These are phyloP conservation scores for Anthoceros angustus DNA, from an alignment of 225 moss, liverwort and hornwort species.

Conservation along the genomic window DNA sequence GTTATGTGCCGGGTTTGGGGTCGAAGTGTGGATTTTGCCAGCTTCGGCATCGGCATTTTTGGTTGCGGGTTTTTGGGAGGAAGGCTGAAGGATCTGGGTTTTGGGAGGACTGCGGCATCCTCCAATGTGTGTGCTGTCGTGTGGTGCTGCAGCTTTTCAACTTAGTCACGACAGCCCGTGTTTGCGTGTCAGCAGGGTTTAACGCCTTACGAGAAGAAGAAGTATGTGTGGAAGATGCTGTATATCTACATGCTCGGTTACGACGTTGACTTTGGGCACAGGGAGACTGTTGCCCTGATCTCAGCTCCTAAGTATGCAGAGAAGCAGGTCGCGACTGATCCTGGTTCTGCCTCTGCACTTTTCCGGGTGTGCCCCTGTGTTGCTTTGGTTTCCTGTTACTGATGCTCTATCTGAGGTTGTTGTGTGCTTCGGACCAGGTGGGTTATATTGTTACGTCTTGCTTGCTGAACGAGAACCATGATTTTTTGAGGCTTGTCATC, in stretches of 20 bases:
- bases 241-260: conserved; percentile 99
- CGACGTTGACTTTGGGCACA: conserved; percentile 97
- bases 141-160: neutral
- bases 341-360: neutral
- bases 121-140: neutral
- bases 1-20: conserved; percentile 13
- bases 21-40: neutral
- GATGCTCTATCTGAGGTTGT: neutral
- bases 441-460: conserved; percentile 97
- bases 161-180: conserved; percentile 3
- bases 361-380: conserved; percentile 3
- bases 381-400: conserved; percentile 10
- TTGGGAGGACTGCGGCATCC: neutral
- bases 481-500: conserved; percentile 91
- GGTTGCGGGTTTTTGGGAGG: neutral
- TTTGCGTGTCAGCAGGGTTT: conserved; percentile 47
- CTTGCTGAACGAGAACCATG: conserved; percentile 96
- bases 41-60: neutral
- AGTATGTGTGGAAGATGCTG: conserved; percentile 99
- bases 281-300: conserved; percentile 93
- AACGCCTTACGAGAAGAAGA: conserved; percentile 92
- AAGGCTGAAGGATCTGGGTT: neutral
- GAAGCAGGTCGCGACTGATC: conserved; percentile 45
- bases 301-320: conserved; percentile 98
- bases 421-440: conserved; percentile 25